Evolutionary conservation across 352 stramenopile species (phyloP), one percentile per base, ranked within the genome.

Genomic region (Phytophthora rubi): DNA sequence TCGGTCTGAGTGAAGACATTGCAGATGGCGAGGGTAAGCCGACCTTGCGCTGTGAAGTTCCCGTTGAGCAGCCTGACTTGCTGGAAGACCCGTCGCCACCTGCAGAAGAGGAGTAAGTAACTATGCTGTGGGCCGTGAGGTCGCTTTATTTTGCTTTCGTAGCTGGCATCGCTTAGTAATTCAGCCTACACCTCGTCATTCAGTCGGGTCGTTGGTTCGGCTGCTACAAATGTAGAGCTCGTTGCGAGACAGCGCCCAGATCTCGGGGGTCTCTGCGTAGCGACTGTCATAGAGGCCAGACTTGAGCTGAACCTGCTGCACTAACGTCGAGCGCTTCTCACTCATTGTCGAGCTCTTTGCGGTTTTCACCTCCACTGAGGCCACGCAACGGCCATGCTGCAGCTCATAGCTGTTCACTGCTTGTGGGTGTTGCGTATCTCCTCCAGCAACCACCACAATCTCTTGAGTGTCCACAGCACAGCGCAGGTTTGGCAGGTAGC

Each of bases 61-160:
- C 89, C 26, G 67, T 73, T 5, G 84, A 93, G 62, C 88, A 97
- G 64, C 76, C 79, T 26, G 89, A 97, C 35, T 45, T 97, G 56
- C 73, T 94, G 26, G 87, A 93, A 45, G 85, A 97, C 62, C 89
- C 87, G 26, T 90, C 88, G 21, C 91, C 82, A 15, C 79, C 79
- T 15, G 74, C 83, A 62, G 75, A 82, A 52, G 82, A 90, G 73
- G 84, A 87, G 23, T 58, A 78, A 87, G 23, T 58, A 78, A 52
- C 52, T 1, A 49, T 21, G 39, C 39, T 39, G 5, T 45, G 10
- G 1, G 37, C 37, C 4, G 13, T 15, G 42, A 49, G 42, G 42
- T 21, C 42, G 4, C 13, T 49, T 23, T 23, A 49, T 49, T 48
- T 21, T 49, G 15, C 42, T 49, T 23, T 49, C 35, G 35, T 42